Percentiles rank a stretch among this genome's conserved stretches.
Evolutionary conservation across 2,329 filamentous ascomycete species (phyloP).

Genomic region (Aspergillus aculeatinus): DNA sequence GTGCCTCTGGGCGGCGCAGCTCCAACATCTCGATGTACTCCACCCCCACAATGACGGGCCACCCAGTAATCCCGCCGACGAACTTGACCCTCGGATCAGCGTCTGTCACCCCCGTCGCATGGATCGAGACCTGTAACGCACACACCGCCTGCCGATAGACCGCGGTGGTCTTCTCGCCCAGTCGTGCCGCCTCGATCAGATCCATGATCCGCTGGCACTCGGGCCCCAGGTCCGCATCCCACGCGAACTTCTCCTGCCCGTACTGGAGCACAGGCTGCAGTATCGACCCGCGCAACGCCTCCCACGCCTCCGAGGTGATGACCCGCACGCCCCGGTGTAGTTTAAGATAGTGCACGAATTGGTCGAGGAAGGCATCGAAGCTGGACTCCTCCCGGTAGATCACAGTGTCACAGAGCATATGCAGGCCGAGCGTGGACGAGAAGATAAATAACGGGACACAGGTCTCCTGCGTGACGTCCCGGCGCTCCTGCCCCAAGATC

Average conservation of each 20-base stretch:
- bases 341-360: conserved; percentile 25
- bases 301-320: conserved; percentile 15
- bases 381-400: conserved; percentile 34
- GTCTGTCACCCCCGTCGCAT: not conserved
- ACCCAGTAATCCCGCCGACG: conserved; percentile 15
- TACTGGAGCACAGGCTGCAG: conserved; percentile 13
- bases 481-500: conserved; percentile 14
- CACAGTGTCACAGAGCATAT: conserved; percentile 52
- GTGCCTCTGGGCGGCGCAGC: conserved; percentile 36
- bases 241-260: not conserved
- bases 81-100: not conserved
- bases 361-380: conserved; percentile 38
- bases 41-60: conserved; percentile 29
- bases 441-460: conserved; percentile 26
- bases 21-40: conserved; percentile 33
- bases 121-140: conserved; percentile 11
- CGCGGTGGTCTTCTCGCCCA: conserved; percentile 8
- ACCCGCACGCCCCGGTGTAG: conserved; percentile 28
- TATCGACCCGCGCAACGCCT: conserved; percentile 15
- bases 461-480: conserved; percentile 16
- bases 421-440: conserved; percentile 25
- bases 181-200: conserved; percentile 9
- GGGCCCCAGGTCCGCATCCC: not conserved
- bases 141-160: conserved; percentile 12
- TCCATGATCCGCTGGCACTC: conserved; percentile 10